Percentiles rank a stretch among this genome's conserved stretches.
Conservation (phyloP, 768 basidiomycete species). For the Mycena leptocephala region DNA sequence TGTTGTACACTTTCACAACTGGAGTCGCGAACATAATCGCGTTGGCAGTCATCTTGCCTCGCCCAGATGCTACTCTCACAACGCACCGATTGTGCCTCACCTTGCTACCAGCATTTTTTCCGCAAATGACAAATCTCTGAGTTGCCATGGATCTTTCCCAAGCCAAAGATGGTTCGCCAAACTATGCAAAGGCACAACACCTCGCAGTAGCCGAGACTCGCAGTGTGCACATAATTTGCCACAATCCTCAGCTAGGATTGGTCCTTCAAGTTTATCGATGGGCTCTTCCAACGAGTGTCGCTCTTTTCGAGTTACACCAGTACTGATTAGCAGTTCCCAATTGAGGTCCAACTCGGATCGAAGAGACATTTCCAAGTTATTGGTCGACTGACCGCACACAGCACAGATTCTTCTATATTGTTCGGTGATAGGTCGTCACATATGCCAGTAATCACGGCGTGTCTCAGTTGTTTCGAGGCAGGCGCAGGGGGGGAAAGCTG, state of each 20-base stretch:
- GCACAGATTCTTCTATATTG: too few species aligned
- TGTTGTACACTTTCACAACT: slow-evolving; percentile 38
- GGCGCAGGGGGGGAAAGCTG: too few species aligned
- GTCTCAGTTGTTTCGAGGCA: too few species aligned
- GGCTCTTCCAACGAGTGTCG: not conserved
- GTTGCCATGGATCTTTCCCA: not conserved
- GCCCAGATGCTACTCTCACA: slow-evolving; percentile 43
- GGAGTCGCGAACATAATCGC: slow-evolving; percentile 43
- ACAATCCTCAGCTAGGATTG: not conserved
- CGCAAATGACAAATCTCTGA: slow-evolving; percentile 36
- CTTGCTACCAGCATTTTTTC: slow-evolving; percentile 46
- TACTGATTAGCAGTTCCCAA: not conserved
- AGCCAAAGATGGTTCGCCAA: not conserved
- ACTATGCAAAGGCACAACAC: not conserved
- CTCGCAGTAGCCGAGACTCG: not conserved
- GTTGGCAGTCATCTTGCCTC: slow-evolving; percentile 45
- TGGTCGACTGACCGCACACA: not conserved
- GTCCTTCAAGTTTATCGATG: not conserved
- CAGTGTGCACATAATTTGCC: not conserved
- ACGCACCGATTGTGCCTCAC: slow-evolving; percentile 48
- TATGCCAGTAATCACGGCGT: too few species aligned
- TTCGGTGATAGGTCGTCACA: too few species aligned
- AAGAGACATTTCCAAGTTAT: not conserved
- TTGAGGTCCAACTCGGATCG: not conserved
- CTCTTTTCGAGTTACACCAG: not conserved